These are phyloP conservation scores for Aegilops bicornis DNA, from an alignment of 176 grass and related monocot species.

Conservation along the genomic window DNA sequence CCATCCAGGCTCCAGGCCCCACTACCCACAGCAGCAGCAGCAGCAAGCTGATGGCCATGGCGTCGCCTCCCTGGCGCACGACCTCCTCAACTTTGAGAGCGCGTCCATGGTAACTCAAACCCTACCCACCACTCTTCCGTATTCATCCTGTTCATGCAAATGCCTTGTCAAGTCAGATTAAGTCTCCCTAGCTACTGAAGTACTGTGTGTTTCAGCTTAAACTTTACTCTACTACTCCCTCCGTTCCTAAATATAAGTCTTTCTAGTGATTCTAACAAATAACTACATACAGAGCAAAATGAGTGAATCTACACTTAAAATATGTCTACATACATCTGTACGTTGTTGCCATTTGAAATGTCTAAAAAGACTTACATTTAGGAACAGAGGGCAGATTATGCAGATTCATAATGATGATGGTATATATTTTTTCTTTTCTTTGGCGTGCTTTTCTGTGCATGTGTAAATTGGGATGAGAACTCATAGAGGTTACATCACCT, in stretches of 20 bases:
- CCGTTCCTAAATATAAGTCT: too few species aligned
- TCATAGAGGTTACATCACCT: background rate
- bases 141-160: background rate
- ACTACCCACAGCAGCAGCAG: background rate
- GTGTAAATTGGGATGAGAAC: background rate
- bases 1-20: background rate
- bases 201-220: background rate
- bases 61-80: constrained; percentile 19
- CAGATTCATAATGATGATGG: background rate
- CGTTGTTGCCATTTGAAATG: too few species aligned
- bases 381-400: background rate
- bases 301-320: too few species aligned
- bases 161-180: background rate
- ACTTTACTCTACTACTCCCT: background rate
- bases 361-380: too few species aligned
- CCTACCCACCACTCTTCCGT: background rate
- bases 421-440: background rate
- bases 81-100: constrained; percentile 37
- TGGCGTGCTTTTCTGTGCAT: background rate
- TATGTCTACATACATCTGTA: too few species aligned
- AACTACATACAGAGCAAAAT: too few species aligned
- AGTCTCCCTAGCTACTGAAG: background rate
- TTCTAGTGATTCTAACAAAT: too few species aligned
- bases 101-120: constrained; percentile 34
- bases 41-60: constrained; percentile 9